Conservation (phyloP, 2,329 filamentous ascomycete species). For the Sporothrix dimorphospora region DNA sequence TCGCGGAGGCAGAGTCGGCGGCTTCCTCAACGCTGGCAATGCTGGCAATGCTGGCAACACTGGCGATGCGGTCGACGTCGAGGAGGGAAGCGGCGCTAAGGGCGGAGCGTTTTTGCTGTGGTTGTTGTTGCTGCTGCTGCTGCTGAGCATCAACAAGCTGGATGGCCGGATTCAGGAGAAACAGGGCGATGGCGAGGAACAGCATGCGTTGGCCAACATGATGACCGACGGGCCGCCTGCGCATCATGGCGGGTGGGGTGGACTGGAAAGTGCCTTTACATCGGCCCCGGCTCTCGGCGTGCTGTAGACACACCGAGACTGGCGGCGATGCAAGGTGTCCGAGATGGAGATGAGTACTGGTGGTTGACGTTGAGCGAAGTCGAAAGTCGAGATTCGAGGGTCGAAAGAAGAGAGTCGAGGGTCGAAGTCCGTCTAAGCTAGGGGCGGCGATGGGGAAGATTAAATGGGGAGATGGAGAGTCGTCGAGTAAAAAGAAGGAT, state of each 20-base stretch:
- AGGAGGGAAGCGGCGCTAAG: neutral
- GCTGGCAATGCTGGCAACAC: neutral
- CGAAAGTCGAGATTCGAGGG: neutral
- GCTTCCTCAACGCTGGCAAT: no score
- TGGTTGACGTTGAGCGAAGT: no score
- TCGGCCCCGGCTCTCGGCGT: slow-evolving; percentile 18
- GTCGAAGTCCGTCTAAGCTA: neutral
- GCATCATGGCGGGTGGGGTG: slow-evolving; percentile 57
- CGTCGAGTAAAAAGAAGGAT: neutral
- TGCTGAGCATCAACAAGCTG: slow-evolving; percentile 65
- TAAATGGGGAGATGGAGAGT: neutral
- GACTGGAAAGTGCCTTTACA: slow-evolving; percentile 20
- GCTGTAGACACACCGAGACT: slow-evolving; percentile 13
- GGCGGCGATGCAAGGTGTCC: neutral
- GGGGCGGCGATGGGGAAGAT: neutral
- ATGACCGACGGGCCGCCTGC: slow-evolving; percentile 61
- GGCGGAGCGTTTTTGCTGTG: neutral
- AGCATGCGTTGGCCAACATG: slow-evolving; percentile 54
- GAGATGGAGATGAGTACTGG: neutral
- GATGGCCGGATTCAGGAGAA: slow-evolving; percentile 57
- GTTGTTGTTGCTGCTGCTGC: slow-evolving; percentile 50
- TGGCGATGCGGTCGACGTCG: slow-evolving; percentile 1
- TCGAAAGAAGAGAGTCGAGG: slow-evolving; percentile 8
- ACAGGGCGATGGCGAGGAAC: slow-evolving; percentile 56
- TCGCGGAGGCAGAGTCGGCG: neutral